Percentiles rank a stretch among this genome's conserved stretches.
These are phyloP conservation scores for Diaporthe ilicicola DNA, from an alignment of 2,329 filamentous ascomycete genomes.

Conservation along the genomic window DNA sequence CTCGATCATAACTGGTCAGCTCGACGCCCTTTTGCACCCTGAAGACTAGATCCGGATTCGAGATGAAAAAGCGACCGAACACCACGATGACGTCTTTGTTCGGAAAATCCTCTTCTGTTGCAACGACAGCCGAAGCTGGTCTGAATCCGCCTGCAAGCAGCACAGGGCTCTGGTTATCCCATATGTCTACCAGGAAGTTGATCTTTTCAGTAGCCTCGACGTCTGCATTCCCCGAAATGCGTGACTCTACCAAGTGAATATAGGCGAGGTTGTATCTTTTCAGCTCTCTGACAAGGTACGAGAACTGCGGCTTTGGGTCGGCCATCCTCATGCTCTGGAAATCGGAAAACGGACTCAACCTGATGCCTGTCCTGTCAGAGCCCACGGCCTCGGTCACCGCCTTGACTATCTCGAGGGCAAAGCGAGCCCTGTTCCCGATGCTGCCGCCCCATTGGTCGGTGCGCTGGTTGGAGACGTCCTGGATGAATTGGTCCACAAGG, in stretches of 20 bases:
- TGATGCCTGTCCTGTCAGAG: conserved; percentile 57
- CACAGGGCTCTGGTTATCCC: conserved; percentile 41
- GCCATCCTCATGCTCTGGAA: conserved; percentile 68
- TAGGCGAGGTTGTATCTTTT: conserved; percentile 63
- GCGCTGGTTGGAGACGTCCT: conserved; percentile 61
- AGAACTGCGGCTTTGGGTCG: conserved; percentile 66
- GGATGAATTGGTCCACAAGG: conserved; percentile 62
- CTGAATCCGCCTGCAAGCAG: conserved; percentile 43
- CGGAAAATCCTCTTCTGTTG: conserved; percentile 41
- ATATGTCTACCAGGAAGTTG: conserved; percentile 42
- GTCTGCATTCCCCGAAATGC: conserved; percentile 50
- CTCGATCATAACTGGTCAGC: conserved; percentile 47
- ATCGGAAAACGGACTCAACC: conserved; percentile 61
- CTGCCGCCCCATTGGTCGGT: conserved; percentile 63
- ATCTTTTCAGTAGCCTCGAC: conserved; percentile 44
- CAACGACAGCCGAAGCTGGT: conserved; percentile 35
- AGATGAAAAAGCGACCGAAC: conserved; percentile 52
- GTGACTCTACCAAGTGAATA: conserved; percentile 64
- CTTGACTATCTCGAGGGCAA: conserved; percentile 60
- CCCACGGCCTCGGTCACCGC: conserved; percentile 62
- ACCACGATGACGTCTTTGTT: conserved; percentile 42
- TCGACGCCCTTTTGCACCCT: conserved; percentile 47
- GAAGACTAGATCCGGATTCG: conserved; percentile 55
- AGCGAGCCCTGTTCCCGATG: conserved; percentile 62
- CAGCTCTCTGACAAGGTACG: conserved; percentile 58